Conservation (phyloP, 1,284 basidiomycete species). For the Tilletia indica region DNA sequence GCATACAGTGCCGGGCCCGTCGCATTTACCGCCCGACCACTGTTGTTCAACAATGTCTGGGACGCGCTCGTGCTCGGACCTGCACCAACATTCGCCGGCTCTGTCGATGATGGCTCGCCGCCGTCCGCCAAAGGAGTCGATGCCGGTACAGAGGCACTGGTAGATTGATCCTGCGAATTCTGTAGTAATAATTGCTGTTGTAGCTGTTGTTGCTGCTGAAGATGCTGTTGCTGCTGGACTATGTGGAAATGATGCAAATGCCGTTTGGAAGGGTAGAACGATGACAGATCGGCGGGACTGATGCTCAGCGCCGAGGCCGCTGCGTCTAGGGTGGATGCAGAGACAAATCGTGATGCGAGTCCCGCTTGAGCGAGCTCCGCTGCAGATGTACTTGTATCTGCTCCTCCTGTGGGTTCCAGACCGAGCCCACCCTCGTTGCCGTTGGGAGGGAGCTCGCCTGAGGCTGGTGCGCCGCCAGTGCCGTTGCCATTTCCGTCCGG, state of each 20-base stretch:
- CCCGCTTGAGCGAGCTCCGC: not conserved
- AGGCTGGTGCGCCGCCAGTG: not conserved
- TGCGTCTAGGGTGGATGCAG: not conserved
- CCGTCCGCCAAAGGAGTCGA: not conserved
- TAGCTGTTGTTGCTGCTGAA: not conserved
- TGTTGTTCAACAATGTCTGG: not conserved
- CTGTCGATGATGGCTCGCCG: too few species aligned
- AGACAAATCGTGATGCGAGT: not conserved
- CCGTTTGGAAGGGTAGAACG: slow-evolving; percentile 1
- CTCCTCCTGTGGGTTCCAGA: not conserved
- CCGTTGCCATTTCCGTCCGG: not conserved
- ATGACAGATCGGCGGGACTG: not conserved
- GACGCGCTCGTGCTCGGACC: not conserved
- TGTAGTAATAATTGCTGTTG: not conserved
- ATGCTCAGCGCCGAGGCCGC: not conserved
- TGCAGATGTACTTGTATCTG: not conserved
- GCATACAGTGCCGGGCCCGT: not conserved
- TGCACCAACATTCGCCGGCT: not conserved
- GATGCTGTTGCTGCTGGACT: not conserved
- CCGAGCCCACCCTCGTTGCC: not conserved
- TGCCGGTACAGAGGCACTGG: not conserved
- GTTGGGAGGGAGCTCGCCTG: not conserved
- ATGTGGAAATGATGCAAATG: not conserved
- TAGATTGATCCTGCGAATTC: not conserved
- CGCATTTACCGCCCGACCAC: not conserved